These are phyloP conservation scores for Gyrodon lividus DNA, from an alignment of 768 basidiomycete genomes.

Conservation along the genomic window DNA sequence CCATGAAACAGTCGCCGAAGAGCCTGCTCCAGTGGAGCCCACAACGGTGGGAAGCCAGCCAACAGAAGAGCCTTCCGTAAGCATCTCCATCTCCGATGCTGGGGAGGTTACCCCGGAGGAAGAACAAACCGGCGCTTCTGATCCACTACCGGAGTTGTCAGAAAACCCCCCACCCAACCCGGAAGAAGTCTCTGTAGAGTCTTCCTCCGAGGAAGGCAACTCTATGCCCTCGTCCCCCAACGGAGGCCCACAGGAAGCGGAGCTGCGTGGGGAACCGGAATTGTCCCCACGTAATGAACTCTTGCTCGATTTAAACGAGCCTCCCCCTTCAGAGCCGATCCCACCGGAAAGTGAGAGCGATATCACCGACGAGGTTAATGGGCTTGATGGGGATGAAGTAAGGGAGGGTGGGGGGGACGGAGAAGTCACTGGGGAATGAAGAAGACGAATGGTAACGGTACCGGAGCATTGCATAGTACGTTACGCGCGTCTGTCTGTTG, in stretches of 20 bases:
- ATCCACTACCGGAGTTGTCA: slow-evolving; percentile 4
- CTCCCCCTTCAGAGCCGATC: slow-evolving; percentile 31
- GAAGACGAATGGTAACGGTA: slow-evolving; percentile 11
- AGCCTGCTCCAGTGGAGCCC: not conserved
- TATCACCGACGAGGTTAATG: slow-evolving; percentile 33
- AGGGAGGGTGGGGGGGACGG: slow-evolving; percentile 15
- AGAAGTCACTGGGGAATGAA: slow-evolving; percentile 8
- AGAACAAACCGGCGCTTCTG: not conserved
- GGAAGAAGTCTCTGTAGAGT: slow-evolving; percentile 3
- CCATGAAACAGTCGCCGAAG: slow-evolving; percentile 12
- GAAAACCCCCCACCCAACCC: not conserved
- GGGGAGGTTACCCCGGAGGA: slow-evolving; percentile 12
- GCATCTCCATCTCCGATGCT: not conserved
- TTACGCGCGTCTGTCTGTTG: not conserved
- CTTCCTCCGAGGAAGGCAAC: slow-evolving; percentile 8
- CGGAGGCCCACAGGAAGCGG: not conserved
- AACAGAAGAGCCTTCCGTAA: not conserved
- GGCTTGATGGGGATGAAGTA: slow-evolving; percentile 19
- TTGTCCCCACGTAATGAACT: slow-evolving; percentile 2
- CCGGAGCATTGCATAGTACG: slow-evolving; percentile 15
- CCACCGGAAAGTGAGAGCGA: slow-evolving; percentile 35
- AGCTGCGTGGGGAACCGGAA: slow-evolving; percentile 10
- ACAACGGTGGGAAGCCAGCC: not conserved
- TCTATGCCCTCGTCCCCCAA: not conserved
- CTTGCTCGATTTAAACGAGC: slow-evolving; percentile 28